These are phyloP conservation scores for Volvox reticuliferus DNA, from an alignment of 139 green algal genomes.

Conservation along the genomic window DNA sequence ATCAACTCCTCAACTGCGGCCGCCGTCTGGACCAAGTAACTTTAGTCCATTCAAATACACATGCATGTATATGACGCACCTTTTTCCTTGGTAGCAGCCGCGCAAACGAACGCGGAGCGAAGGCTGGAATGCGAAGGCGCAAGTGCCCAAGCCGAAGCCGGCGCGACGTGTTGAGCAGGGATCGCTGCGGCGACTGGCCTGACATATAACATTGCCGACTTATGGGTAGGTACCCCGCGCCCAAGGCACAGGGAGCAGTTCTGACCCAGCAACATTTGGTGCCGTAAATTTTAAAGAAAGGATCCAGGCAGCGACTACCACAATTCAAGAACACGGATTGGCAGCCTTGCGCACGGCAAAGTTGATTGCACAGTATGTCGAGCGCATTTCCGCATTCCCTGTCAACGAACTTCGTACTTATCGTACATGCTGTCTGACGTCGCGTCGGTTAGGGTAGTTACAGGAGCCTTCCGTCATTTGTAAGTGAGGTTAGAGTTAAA, in stretches of 20 bases:
- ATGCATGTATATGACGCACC: neutral
- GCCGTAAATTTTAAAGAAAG: neutral
- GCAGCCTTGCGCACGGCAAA: too few relatives aligned
- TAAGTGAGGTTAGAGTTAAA: too few relatives aligned
- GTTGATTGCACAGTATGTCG: too few relatives aligned
- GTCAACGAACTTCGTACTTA: too few relatives aligned
- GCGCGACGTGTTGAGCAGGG: neutral
- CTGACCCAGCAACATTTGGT: conserved; percentile 1
- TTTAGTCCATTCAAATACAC: neutral
- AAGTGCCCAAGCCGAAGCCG: neutral
- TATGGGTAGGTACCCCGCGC: neutral
- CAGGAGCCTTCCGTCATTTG: too few relatives aligned
- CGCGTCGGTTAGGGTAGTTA: too few relatives aligned
- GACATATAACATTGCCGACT: neutral
- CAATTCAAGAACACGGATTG: too few relatives aligned
- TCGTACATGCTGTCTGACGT: too few relatives aligned
- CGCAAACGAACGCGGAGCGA: neutral
- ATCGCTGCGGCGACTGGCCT: neutral
- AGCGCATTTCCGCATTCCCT: too few relatives aligned
- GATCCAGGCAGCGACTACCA: neutral
- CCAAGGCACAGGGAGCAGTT: conserved; percentile 8
- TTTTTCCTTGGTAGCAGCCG: conserved; percentile 38
- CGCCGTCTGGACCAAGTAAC: neutral
- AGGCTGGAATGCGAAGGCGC: neutral
- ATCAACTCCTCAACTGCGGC: conserved; percentile 70